Base-by-base conservation (phyloP, 164 flowering plant species). In the Aristolochia fimbriata region DNA sequence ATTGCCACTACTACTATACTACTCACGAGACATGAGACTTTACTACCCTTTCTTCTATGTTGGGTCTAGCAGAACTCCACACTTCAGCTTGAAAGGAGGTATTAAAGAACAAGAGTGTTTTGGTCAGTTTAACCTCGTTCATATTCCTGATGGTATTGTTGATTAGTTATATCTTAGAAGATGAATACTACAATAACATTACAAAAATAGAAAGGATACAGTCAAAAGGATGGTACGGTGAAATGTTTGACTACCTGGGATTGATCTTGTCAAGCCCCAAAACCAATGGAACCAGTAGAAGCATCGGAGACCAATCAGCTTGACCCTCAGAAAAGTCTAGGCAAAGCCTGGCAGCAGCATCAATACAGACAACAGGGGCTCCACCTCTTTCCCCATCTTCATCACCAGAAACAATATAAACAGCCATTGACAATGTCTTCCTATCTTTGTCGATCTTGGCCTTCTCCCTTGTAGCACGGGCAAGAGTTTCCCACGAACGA, bases 311-410 rank as follows among this genome's bases (percentile, higher is more conserved):
- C 94, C 94, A 88, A 58, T 70, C 76, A 65, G 43, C 59, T 66
- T 75, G 81, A 47, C 87, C 85, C 62, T 73, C 76, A 59, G 80
- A 74, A 69, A 81, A 83, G 52, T 81, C 89, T 11, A 64, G 65
- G 71, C 94, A 90, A 41, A 66, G 78, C 65, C 65, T 82, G 23
- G 73, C 65, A 53, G 84, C 87, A 72, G 82, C 88, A 65, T 90
- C 88, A 66, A 83, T 67, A 66, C 86, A 88, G 15, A 90, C 68
- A 73, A 85, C 87, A 30, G 99, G 99, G 51, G 99, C 99, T 62
- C 99, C 99, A 69, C 99, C 99, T 56, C 91, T 70, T 71, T 90
- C 97, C 20, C 97, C 99, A 79, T 93, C 86, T 82, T 84, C 97
- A 78, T 88, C 94, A 63, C 97, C 99, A 74, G 99, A 93, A 69